A percentile compares a stretch with the other conserved stretches of the same genome.
phyloP scores from a whole-genome alignment of 257 asterid genomes.

The Lycium barbarum region DNA sequence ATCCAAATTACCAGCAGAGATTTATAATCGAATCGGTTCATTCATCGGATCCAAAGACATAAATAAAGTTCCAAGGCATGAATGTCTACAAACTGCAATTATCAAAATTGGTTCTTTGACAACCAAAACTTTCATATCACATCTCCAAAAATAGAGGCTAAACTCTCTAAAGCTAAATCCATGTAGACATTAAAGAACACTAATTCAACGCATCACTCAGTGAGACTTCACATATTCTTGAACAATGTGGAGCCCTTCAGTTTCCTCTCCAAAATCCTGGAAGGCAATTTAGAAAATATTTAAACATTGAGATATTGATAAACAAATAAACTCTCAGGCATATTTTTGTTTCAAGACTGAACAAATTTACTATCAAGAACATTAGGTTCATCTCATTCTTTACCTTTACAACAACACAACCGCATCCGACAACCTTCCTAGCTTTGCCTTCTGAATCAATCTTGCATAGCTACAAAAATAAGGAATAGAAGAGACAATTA shows the following conservation, averaged over 20 bases:
- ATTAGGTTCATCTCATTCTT: background rate
- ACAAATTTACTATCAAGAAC: background rate
- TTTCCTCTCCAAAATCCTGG: conserved; percentile 84
- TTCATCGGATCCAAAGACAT: background rate
- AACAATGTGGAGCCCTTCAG: conserved; percentile 76
- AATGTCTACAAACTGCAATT: background rate
- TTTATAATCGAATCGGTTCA: background rate
- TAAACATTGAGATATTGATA: background rate
- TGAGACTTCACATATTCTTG: conserved; percentile 73
- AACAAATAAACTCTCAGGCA: background rate
- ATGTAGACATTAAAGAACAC: background rate
- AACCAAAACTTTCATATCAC: background rate
- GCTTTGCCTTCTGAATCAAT: conserved; percentile 85
- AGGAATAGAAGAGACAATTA: background rate
- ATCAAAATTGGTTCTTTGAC: background rate
- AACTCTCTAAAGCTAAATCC: background rate
- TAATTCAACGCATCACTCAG: conserved; percentile 28
- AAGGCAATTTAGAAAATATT: background rate
- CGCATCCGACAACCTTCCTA: conserved; percentile 75
- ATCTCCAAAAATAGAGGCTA: conserved; percentile 4
- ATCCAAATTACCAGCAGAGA: background rate
- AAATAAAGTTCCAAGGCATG: background rate
- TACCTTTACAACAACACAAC: conserved; percentile 79
- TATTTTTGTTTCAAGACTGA: background rate
- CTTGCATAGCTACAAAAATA: conserved; percentile 63